Percentiles rank a stretch among this genome's conserved stretches.
These are phyloP conservation scores for Hydnum rufescens DNA, from an alignment of 768 basidiomycete genomes.

Conservation along the genomic window DNA sequence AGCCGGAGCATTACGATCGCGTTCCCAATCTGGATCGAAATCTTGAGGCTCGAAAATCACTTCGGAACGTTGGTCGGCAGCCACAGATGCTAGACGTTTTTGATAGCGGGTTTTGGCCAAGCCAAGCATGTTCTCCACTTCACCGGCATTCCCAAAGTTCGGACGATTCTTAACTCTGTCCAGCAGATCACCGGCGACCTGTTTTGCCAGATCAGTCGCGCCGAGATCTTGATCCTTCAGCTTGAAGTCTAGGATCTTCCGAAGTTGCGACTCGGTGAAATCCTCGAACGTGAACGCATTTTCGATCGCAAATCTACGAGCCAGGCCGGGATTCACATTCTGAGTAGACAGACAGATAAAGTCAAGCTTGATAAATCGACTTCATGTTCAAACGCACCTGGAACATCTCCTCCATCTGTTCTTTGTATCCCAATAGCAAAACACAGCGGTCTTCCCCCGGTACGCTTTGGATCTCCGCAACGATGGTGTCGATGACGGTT, in stretches of 20 bases:
- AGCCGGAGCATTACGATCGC: conserved; percentile 25
- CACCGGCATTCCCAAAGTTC: conserved; percentile 47
- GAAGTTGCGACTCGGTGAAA: conserved; percentile 34
- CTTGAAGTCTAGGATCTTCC: conserved; percentile 33
- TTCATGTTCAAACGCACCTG: conserved; percentile 23
- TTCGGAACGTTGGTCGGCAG: conserved; percentile 13
- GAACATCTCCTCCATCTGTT: conserved; percentile 56
- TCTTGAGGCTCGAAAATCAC: conserved; percentile 27
- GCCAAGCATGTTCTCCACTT: conserved; percentile 39
- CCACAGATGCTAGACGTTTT: conserved; percentile 18
- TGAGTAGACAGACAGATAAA: conserved; percentile 13
- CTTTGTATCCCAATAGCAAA: conserved; percentile 41
- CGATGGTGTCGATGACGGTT: conserved; percentile 53
- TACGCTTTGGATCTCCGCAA: conserved; percentile 49
- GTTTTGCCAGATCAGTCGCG: conserved; percentile 37
- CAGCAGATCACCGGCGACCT: conserved; percentile 30
- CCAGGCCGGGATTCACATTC: conserved; percentile 52
- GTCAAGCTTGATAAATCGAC: not conserved
- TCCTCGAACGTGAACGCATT: conserved; percentile 51
- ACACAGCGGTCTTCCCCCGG: conserved; percentile 55
- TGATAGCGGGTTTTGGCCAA: conserved; percentile 31
- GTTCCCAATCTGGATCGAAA: conserved; percentile 43
- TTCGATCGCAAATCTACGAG: conserved; percentile 48
- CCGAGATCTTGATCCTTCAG: conserved; percentile 35
- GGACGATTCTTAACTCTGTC: conserved; percentile 23